A percentile compares a stretch with the other conserved stretches of the same genome.
These are phyloP conservation scores for Xylaria grammica DNA, from an alignment of 495 filamentous ascomycete species.

Conservation along the genomic window DNA sequence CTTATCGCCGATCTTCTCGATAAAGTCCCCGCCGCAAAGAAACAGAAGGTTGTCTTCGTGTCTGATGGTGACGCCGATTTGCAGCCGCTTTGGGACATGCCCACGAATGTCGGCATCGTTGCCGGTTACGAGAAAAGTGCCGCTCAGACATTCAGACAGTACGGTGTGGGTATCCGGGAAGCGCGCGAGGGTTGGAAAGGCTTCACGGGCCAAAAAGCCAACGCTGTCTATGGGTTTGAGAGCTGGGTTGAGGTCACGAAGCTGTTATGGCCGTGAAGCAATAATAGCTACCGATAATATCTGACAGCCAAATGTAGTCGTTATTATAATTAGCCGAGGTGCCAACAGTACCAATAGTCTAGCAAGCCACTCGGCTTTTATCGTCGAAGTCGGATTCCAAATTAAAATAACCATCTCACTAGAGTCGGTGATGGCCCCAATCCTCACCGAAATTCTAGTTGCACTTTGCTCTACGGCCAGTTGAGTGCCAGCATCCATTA, in stretches of 20 bases:
- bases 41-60: constrained; percentile 12
- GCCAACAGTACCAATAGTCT: too few relatives aligned
- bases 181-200: constrained; percentile 6
- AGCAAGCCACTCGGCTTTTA: too few relatives aligned
- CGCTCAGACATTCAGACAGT: constrained; percentile 15
- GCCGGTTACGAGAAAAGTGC: constrained; percentile 1
- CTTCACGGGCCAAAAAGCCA: constrained; percentile 2
- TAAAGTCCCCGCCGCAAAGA: neutral
- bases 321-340: too few relatives aligned
- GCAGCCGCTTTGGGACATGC: constrained; percentile 12
- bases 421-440: too few relatives aligned
- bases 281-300: neutral
- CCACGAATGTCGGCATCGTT: constrained; percentile 15
- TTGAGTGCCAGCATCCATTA: too few relatives aligned
- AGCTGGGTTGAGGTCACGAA: constrained; percentile 8
- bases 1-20: neutral
- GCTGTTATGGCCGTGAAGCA: constrained; percentile 9
- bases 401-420: too few relatives aligned
- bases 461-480: too few relatives aligned
- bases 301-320: too few relatives aligned
- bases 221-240: constrained; percentile 13
- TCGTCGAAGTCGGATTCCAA: too few relatives aligned
- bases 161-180: constrained; percentile 5
- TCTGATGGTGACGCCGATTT: constrained; percentile 8
- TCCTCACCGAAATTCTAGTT: too few relatives aligned